A percentile compares a stretch with the other conserved stretches of the same genome.
These are phyloP conservation scores for Talaromyces stipitatus DNA, from an alignment of 495 filamentous ascomycete species.

Conservation along the genomic window DNA sequence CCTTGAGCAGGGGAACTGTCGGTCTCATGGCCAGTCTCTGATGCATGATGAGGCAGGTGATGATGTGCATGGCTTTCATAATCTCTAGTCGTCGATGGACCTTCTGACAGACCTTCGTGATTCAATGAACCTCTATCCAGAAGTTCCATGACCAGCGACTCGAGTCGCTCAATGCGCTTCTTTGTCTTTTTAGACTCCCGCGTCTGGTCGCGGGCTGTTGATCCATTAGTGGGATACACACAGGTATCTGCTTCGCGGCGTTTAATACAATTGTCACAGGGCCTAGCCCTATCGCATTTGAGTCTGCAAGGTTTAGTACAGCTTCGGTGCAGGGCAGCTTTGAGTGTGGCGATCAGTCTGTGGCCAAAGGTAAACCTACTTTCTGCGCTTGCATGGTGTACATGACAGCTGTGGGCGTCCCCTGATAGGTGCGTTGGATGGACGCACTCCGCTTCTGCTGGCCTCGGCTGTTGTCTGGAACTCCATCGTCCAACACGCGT, in stretches of 20 bases:
- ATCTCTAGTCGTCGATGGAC: not conserved
- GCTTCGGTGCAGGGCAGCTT: not conserved
- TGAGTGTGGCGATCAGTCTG: not conserved
- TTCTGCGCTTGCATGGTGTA: slow-evolving; percentile 44
- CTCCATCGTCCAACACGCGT: not conserved
- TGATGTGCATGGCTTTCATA: not conserved
- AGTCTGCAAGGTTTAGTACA: slow-evolving; percentile 24
- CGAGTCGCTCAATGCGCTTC: slow-evolving; percentile 34
- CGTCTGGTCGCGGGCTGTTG: slow-evolving; percentile 3
- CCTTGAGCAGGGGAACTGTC: slow-evolving; percentile 19
- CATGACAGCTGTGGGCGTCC: slow-evolving; percentile 36
- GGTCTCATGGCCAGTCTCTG: slow-evolving; percentile 48
- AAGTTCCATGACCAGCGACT: slow-evolving; percentile 41
- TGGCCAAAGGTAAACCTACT: slow-evolving; percentile 23
- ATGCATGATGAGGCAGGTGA: not conserved
- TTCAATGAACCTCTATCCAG: slow-evolving; percentile 22
- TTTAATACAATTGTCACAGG: slow-evolving; percentile 43
- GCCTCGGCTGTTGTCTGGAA: not conserved
- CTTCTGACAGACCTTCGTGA: not conserved
- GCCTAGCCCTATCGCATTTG: slow-evolving; percentile 43
- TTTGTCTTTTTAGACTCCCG: slow-evolving; percentile 26
- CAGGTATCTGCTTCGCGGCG: slow-evolving; percentile 35
- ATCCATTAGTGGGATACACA: slow-evolving; percentile 30
- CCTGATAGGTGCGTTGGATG: not conserved
- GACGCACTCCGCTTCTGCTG: not conserved